These are phyloP conservation scores for Pichiaceae sp. DNA, from an alignment of 1,139 yeast genomes.

Conservation along the genomic window DNA sequence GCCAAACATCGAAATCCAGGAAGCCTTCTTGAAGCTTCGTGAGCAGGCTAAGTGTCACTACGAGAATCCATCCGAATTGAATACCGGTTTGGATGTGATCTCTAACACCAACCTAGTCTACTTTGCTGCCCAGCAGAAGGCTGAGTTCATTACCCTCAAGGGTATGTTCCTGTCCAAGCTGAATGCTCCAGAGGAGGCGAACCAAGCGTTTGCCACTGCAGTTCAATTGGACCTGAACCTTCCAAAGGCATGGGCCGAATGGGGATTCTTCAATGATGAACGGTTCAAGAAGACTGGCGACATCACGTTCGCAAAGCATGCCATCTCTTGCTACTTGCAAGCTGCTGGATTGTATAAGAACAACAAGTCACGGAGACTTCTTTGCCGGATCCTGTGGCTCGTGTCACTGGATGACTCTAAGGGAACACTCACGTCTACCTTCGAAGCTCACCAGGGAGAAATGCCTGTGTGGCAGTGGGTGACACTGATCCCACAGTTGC, in stretches of 20 bases:
- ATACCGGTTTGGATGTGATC: constrained; percentile 93
- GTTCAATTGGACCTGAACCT: constrained; percentile 89
- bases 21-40: constrained; percentile 87
- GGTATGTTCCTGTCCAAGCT: constrained; percentile 95
- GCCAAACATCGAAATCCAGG: constrained; percentile 97
- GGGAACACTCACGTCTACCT: constrained; percentile 78
- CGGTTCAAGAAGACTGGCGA: constrained; percentile 78
- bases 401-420: constrained; percentile 82
- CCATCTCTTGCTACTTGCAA: constrained; percentile 90
- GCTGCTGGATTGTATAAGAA: constrained; percentile 96
- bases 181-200: constrained; percentile 88
- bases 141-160: constrained; percentile 92
- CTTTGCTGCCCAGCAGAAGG: constrained; percentile 95
- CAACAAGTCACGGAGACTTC: constrained; percentile 78
- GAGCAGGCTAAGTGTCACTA: constrained; percentile 98
- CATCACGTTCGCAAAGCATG: constrained; percentile 83
- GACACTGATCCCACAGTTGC: constrained; percentile 87
- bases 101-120: constrained; percentile 93
- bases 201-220: constrained; percentile 95
- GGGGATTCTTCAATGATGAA: constrained; percentile 94
- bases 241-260: constrained; percentile 99
- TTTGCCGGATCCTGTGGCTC: constrained; percentile 90
- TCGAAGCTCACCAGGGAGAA: constrained; percentile 89
- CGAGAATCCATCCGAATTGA: constrained; percentile 78
- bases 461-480: constrained; percentile 99